Conservation (phyloP, 208 protist genomes). For the Herpetomonas samuelpessoai region DNA sequence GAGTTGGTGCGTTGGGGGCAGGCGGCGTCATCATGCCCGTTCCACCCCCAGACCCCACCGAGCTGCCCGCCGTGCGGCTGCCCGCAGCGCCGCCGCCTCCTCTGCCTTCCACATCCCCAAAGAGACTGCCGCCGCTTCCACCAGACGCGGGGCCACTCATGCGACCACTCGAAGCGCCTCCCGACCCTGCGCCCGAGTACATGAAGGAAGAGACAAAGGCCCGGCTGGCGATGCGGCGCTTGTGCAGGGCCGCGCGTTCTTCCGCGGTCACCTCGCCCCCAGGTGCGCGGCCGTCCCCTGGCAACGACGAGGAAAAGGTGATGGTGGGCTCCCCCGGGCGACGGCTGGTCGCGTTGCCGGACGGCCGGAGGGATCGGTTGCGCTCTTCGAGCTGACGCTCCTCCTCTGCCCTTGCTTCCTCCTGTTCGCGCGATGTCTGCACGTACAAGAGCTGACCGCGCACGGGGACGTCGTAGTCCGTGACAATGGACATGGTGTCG, state of each 20-base stretch:
- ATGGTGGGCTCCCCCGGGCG: not conserved
- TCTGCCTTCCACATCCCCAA: slow-evolving; percentile 7
- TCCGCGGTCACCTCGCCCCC: slow-evolving; percentile 6
- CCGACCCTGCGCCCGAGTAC: not conserved
- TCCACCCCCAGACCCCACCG: too few relatives aligned
- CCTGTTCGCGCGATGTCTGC: not conserved
- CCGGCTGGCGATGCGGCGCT: slow-evolving; percentile 10
- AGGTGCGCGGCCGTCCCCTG: not conserved
- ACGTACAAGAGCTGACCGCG: slow-evolving; percentile 50
- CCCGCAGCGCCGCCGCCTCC: too few relatives aligned
- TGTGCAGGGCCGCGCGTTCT: slow-evolving; percentile 11
- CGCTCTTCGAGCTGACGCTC: slow-evolving; percentile 2
- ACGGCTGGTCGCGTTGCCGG: too few relatives aligned
- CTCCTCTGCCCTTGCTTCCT: slow-evolving; percentile 14
- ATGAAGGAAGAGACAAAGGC: not conserved
- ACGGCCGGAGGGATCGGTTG: not conserved
- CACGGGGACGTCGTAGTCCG: slow-evolving; percentile 53
- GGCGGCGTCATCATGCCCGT: not conserved
- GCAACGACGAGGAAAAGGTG: not conserved
- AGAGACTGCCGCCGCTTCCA: slow-evolving; percentile 8
- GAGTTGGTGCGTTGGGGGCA: not conserved
- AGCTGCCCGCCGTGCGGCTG: not conserved
- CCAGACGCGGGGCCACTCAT: slow-evolving; percentile 7
- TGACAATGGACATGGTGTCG: slow-evolving; percentile 77
- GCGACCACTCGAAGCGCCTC: not conserved